Evolutionary conservation across 148 eudicot genomes (phyloP).

Genomic region (Pharnaceum exiguum): DNA sequence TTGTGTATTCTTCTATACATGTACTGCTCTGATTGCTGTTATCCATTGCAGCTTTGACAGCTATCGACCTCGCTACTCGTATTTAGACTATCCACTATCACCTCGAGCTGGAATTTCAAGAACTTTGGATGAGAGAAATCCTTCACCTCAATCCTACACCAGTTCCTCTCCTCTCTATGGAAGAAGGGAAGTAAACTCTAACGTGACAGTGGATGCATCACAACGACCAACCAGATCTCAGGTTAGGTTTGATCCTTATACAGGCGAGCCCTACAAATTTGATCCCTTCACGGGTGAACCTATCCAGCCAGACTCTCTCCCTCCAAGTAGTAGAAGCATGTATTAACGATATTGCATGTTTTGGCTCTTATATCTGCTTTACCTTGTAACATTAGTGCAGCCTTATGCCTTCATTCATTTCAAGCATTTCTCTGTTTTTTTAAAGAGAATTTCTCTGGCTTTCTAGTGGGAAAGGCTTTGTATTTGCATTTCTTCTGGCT

Average conservation of each 20-base stretch:
- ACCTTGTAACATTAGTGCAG: no score
- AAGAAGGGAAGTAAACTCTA: slow-evolving; percentile 23
- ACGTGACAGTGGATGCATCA: slow-evolving; percentile 17
- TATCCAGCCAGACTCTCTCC: slow-evolving; percentile 35
- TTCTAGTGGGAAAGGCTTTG: no score
- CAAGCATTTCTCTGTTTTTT: no score
- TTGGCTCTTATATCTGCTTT: no score
- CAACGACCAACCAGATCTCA: slow-evolving; percentile 36
- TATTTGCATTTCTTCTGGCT: no score
- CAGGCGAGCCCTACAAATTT: slow-evolving; percentile 72
- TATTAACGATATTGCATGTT: slow-evolving; percentile 14
- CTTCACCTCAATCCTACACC: not conserved
- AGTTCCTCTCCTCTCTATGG: slow-evolving; percentile 12
- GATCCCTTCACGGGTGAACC: slow-evolving; percentile 90
- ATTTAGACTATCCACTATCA: slow-evolving; percentile 35
- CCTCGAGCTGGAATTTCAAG: slow-evolving; percentile 24
- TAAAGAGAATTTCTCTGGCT: no score
- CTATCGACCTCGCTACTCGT: slow-evolving; percentile 32
- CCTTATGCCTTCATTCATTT: no score
- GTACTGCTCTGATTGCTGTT: not conserved
- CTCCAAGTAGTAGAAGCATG: slow-evolving; percentile 20
- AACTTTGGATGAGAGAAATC: slow-evolving; percentile 10
- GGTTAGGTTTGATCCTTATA: slow-evolving; percentile 67
- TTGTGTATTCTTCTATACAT: no score
- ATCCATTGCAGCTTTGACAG: slow-evolving; percentile 33